Evolutionary conservation across 2,329 filamentous ascomycete genomes (phyloP).

Genomic region (Monosporascus sp.): DNA sequence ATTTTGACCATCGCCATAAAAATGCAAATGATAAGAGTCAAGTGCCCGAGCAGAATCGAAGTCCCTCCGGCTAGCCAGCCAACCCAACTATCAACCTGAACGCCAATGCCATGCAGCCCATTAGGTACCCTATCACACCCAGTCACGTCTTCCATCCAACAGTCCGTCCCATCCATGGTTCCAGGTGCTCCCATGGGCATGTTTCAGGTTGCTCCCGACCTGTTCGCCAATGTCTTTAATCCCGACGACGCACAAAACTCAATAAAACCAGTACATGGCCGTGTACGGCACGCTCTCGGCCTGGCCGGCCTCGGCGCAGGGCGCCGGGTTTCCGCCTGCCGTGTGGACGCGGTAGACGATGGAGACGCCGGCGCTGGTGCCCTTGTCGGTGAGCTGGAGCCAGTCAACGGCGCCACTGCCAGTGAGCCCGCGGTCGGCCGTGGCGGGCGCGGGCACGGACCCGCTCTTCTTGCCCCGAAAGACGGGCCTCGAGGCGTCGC

Average conservation of each 20-base stretch:
- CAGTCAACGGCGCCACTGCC: slow-evolving; percentile 50
- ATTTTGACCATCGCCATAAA: neutral
- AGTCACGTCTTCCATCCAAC: neutral
- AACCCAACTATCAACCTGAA: neutral
- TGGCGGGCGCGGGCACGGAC: slow-evolving; percentile 45
- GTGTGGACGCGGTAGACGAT: slow-evolving; percentile 52
- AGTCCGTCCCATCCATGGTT: neutral
- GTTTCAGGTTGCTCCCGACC: no score
- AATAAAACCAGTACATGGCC: slow-evolving; percentile 55
- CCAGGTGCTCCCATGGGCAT: no score
- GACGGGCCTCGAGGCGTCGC: slow-evolving; percentile 32
- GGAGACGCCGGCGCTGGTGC: slow-evolving; percentile 32
- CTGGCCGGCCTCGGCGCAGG: slow-evolving; percentile 36
- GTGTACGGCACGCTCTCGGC: slow-evolving; percentile 50
- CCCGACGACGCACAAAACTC: neutral
- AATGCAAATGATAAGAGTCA: neutral
- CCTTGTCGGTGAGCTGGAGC: slow-evolving; percentile 43
- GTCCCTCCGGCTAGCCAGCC: neutral
- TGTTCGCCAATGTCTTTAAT: no score
- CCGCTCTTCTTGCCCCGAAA: slow-evolving; percentile 44
- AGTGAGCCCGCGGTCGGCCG: slow-evolving; percentile 40
- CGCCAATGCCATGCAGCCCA: neutral
- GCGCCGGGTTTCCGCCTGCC: slow-evolving; percentile 42
- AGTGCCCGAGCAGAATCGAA: neutral
- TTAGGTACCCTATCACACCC: neutral